A percentile compares a stretch with the other conserved stretches of the same genome.
phyloP scores from a whole-genome alignment of 2,329 filamentous ascomycete species.

The Dothideomycetes sp. region DNA sequence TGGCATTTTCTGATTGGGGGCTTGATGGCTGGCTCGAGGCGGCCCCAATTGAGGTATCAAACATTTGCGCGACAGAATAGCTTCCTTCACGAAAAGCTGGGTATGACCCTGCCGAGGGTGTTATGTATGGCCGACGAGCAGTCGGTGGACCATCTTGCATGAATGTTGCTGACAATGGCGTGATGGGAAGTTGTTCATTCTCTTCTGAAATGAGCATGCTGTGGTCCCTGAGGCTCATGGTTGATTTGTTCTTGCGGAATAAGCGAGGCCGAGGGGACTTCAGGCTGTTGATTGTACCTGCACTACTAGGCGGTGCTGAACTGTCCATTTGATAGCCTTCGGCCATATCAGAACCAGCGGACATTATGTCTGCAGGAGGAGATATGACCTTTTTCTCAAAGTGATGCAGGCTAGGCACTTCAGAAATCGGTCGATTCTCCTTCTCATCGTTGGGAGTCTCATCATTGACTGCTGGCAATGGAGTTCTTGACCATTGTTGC shows the following conservation, averaged over 20 bases:
- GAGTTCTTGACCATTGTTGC: constrained; percentile 1
- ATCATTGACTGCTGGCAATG: neutral
- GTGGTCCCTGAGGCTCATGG: constrained; percentile 57
- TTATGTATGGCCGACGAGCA: constrained; percentile 3
- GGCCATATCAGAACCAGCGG: constrained; percentile 10
- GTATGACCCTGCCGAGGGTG: constrained; percentile 2
- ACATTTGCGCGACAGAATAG: constrained; percentile 44
- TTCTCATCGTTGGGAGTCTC: constrained; percentile 3
- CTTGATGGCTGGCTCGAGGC: constrained; percentile 15
- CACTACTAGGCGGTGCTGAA: constrained; percentile 3
- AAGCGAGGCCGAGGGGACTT: constrained; percentile 15
- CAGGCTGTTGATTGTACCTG: constrained; percentile 2
- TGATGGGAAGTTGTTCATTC: constrained; percentile 8
- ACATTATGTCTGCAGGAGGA: constrained; percentile 8
- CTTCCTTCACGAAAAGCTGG: neutral
- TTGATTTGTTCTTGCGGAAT: constrained; percentile 40
- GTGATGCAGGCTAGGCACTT: constrained; percentile 8
- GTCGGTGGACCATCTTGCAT: constrained; percentile 1
- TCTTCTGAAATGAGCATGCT: constrained; percentile 40
- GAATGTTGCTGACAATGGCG: constrained; percentile 10
- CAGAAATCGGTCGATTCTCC: constrained; percentile 6
- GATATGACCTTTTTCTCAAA: constrained; percentile 6
- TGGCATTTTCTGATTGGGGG: constrained; percentile 30
- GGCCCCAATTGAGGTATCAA: constrained; percentile 48
- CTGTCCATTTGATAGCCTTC: constrained; percentile 10